Evolutionary conservation across 371 early-diverging fungal genomes (phyloP), one percentile per base, ranked within the genome.

Genomic region (Circinella umbellata): DNA sequence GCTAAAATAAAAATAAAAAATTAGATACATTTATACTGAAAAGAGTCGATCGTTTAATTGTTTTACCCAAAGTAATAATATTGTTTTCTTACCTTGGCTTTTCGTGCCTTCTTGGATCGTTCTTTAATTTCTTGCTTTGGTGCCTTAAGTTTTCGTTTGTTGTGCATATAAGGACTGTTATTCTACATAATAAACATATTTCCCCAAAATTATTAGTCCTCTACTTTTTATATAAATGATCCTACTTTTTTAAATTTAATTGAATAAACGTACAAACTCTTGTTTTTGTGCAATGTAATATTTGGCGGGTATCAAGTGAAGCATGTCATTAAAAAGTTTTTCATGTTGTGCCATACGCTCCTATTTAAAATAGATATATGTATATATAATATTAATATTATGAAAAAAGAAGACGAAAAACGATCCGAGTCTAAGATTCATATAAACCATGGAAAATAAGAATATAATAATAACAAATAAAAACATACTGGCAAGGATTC

Each of bases 61-160:
- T 15, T 47, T 47, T 11, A 15, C 47, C 47, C 47, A 47, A 11
- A 11, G 47, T 47, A 15, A 11, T 47, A 15, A 47, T 47, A 15
- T 47, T 11, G 51, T 51, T 8, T 8, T 8, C 14, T 66, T 78
- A 90, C 89, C 85, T 91, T 91, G 36, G 86, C 85, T 76, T 90
- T 91, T 79, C 91, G 91, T 20, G 94, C 94, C 70, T 91, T 91
- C 77, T 90, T 92, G 62, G 90, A 85, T 27, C 86, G 87, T 64
- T 92, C 92, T 79, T 93, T 93, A 6, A 57, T 57, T 57, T 83
- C 89, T 77, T 91, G 91, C 71, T 93, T 92, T 34, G 93, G 92
- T 51, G 91, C 92, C 73, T 84, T 86, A 27, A 57, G 57, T 76
- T 89, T 88, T 73, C 90, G 87, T 72, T 91, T 92, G 75, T 92